Percentiles rank a stretch among this genome's conserved stretches.
Conservation (phyloP, 1,139 yeast genomes). For the Blastobotrys arbuscula region DNA sequence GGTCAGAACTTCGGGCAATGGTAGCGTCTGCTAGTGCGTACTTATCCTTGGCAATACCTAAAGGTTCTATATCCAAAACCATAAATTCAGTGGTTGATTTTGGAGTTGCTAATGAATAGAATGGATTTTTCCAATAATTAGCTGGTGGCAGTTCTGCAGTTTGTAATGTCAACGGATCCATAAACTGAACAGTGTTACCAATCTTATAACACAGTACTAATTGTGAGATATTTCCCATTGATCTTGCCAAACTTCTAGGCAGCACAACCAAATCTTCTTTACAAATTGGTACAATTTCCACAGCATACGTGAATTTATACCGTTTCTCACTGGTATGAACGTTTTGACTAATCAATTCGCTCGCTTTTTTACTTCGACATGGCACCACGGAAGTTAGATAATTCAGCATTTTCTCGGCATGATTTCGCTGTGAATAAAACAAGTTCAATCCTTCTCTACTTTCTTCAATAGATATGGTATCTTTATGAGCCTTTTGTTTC, state of each 20-base stretch:
- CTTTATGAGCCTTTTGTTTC: slow-evolving; percentile 88
- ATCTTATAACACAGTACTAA: slow-evolving; percentile 71
- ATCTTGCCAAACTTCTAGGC: slow-evolving; percentile 79
- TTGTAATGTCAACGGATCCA: slow-evolving; percentile 76
- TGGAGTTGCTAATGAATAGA: slow-evolving; percentile 67
- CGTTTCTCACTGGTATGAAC: slow-evolving; percentile 83
- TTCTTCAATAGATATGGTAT: slow-evolving; percentile 89
- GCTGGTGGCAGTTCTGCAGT: slow-evolving; percentile 66
- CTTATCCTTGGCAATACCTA: slow-evolving; percentile 73
- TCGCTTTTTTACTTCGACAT: slow-evolving; percentile 70
- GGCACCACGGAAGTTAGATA: slow-evolving; percentile 84
- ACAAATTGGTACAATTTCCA: slow-evolving; percentile 94
- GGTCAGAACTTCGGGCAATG: slow-evolving; percentile 80
- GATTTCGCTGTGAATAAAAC: slow-evolving; percentile 80
- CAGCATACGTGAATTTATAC: slow-evolving; percentile 85
- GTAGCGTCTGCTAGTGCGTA: slow-evolving; percentile 85
- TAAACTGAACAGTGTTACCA: slow-evolving; percentile 73
- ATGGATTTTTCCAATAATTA: slow-evolving; percentile 79
- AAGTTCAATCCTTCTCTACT: slow-evolving; percentile 93
- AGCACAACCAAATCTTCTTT: slow-evolving; percentile 92
- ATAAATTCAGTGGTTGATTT: slow-evolving; percentile 78
- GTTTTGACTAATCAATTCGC: slow-evolving; percentile 86
- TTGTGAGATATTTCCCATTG: slow-evolving; percentile 62
- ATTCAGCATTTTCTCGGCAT: slow-evolving; percentile 91
- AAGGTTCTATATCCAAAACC: slow-evolving; percentile 90